Percentiles rank a stretch among this genome's conserved stretches.
Conservation (phyloP, 495 filamentous ascomycete genomes). For the Aspergillus biplanus region DNA sequence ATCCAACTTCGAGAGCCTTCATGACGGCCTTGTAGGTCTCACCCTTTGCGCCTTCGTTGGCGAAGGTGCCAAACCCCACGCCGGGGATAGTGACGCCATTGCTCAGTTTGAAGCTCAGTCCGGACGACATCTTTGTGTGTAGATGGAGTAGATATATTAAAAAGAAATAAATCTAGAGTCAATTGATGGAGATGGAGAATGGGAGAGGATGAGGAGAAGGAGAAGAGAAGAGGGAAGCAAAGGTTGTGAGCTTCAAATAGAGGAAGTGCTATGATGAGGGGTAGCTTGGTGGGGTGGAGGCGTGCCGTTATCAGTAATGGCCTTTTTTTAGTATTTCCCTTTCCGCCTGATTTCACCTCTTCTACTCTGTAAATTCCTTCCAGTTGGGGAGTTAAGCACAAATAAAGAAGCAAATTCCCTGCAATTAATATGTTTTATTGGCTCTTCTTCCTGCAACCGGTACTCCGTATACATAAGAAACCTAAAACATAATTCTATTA, state of each 20-base stretch:
- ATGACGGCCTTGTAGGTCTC: constrained; percentile 68
- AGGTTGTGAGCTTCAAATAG: constrained; percentile 15
- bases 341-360: background rate
- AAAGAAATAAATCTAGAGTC: background rate
- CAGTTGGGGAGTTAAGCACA: too few relatives aligned
- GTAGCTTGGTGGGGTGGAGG: constrained; percentile 28
- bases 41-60: constrained; percentile 62
- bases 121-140: constrained; percentile 42
- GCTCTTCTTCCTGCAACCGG: too few relatives aligned
- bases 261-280: constrained; percentile 17
- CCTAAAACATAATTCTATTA: too few relatives aligned
- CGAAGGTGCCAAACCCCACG: constrained; percentile 82
- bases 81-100: constrained; percentile 78
- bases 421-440: too few relatives aligned
- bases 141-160: constrained; percentile 14
- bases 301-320: constrained; percentile 6
- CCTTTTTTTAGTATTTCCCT: background rate
- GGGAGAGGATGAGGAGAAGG: constrained; percentile 16
- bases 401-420: too few relatives aligned
- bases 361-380: background rate
- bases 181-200: constrained; percentile 13
- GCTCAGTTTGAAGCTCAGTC: constrained; percentile 72
- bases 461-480: too few relatives aligned
- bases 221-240: constrained; percentile 13
- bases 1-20: constrained; percentile 71